Conservation (phyloP, 129 eudicot species). For the Tanacetum coccineum region DNA sequence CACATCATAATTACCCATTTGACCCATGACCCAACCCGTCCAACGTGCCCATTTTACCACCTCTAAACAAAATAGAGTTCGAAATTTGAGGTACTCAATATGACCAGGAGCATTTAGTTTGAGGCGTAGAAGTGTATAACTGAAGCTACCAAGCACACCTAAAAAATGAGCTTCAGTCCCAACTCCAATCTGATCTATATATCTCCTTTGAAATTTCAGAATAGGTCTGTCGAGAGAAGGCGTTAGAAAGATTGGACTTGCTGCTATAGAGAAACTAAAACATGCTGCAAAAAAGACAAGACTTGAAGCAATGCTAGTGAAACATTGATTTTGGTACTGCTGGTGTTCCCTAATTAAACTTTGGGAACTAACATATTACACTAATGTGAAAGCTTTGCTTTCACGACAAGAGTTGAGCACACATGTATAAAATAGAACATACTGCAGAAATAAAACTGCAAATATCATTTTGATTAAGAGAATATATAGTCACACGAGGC, state of each 20-base stretch:
- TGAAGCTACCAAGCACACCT: background rate
- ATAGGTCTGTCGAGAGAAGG: constrained; percentile 87
- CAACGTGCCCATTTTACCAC: background rate
- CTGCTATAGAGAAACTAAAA: constrained; percentile 77
- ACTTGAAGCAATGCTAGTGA: constrained; percentile 62
- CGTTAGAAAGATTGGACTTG: constrained; percentile 84
- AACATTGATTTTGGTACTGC: constrained; percentile 26
- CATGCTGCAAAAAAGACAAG: constrained; percentile 59
- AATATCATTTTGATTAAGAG: constrained; percentile 16
- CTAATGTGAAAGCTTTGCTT: constrained; percentile 7
- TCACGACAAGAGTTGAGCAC: constrained; percentile 20
- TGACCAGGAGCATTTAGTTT: background rate
- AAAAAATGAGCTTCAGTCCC: background rate
- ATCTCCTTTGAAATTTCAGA: constrained; percentile 36
- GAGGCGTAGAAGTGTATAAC: background rate
- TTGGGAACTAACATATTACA: constrained; percentile 10
- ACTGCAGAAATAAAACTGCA: constrained; percentile 16
- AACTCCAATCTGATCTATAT: background rate
- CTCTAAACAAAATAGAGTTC: background rate
- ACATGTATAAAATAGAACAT: constrained; percentile 21
- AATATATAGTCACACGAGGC: constrained; percentile 7
- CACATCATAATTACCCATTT: too few species aligned
- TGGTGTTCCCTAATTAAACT: background rate
- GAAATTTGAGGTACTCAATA: background rate
- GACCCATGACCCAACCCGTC: too few species aligned